These are phyloP conservation scores for Chaetoceros muelleri DNA, from an alignment of 108 stramenopile species.

Conservation along the genomic window DNA sequence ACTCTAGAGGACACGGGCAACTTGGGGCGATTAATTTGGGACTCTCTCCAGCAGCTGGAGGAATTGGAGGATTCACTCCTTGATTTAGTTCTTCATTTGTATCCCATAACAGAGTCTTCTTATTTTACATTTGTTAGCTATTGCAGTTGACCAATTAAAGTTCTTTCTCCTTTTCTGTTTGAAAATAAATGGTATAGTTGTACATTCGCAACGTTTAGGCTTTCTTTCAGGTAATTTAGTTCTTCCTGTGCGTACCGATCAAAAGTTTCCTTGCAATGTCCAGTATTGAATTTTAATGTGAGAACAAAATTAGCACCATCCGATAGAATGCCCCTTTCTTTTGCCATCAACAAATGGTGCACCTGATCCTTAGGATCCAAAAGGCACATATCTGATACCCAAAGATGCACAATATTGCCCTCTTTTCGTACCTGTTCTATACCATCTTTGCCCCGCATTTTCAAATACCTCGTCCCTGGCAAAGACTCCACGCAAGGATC, in stretches of 20 bases:
- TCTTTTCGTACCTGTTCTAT: conserved; percentile 14
- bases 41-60: conserved; percentile 27
- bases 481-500: conserved; percentile 13
- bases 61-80: conserved; percentile 14
- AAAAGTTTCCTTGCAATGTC: conserved; percentile 37
- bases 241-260: conserved; percentile 27
- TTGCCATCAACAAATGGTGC: conserved; percentile 30
- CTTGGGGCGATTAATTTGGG: conserved; percentile 50
- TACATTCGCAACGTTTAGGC: background rate
- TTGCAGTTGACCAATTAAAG: background rate
- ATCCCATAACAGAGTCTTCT: too few relatives aligned
- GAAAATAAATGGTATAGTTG: background rate
- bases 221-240: conserved; percentile 17
- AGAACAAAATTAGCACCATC: conserved; percentile 31
- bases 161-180: background rate
- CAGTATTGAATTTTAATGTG: conserved; percentile 49
- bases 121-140: too few relatives aligned
- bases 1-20: conserved; percentile 66
- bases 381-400: conserved; percentile 61
- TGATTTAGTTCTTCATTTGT: too few relatives aligned
- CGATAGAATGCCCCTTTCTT: conserved; percentile 16
- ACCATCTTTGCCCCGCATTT: conserved; percentile 22
- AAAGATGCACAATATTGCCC: conserved; percentile 14
- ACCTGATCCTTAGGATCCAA: conserved; percentile 33
- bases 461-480: conserved; percentile 19